Evolutionary conservation across 116 monocot genomes (phyloP).

Genomic region (Posidonia oceanica): DNA sequence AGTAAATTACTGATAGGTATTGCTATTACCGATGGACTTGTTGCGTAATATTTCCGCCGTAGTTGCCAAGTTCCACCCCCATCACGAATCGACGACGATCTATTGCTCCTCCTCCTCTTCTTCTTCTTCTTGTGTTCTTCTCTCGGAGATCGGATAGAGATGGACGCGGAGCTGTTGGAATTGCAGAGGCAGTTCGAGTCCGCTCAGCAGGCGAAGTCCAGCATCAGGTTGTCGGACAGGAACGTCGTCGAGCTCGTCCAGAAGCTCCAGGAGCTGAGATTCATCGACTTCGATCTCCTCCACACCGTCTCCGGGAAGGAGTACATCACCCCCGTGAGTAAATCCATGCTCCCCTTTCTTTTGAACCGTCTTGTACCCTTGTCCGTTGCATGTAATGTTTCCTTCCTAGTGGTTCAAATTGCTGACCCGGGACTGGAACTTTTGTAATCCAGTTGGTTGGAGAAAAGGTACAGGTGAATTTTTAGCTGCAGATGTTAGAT

Average conservation of each 20-base stretch:
- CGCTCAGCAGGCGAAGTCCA: slow-evolving; percentile 83
- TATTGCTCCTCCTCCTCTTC: background rate
- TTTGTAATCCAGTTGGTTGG: too few species aligned
- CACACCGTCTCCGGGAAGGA: slow-evolving; percentile 95
- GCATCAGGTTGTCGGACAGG: slow-evolving; percentile 81
- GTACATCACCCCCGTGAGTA: slow-evolving; percentile 84
- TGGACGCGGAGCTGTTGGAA: slow-evolving; percentile 93
- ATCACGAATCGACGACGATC: too few species aligned
- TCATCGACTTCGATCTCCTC: slow-evolving; percentile 92
- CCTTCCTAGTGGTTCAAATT: background rate
- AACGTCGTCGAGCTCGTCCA: slow-evolving; percentile 93
- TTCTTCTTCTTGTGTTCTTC: background rate
- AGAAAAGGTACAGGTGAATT: too few species aligned
- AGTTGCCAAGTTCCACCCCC: too few species aligned
- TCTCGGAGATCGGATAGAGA: slow-evolving; percentile 5
- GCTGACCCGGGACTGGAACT: too few species aligned
- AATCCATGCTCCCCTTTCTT: background rate
- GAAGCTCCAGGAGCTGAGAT: slow-evolving; percentile 70
- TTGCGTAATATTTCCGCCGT: too few species aligned
- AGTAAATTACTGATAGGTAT: too few species aligned
- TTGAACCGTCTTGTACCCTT: background rate
- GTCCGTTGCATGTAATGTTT: background rate
- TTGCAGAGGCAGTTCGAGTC: slow-evolving; percentile 85
- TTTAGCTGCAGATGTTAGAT: too few species aligned
- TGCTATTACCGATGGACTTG: too few species aligned